phyloP scores from a whole-genome alignment of 2,329 filamentous ascomycete genomes.

The Leptographium galeiforme region DNA sequence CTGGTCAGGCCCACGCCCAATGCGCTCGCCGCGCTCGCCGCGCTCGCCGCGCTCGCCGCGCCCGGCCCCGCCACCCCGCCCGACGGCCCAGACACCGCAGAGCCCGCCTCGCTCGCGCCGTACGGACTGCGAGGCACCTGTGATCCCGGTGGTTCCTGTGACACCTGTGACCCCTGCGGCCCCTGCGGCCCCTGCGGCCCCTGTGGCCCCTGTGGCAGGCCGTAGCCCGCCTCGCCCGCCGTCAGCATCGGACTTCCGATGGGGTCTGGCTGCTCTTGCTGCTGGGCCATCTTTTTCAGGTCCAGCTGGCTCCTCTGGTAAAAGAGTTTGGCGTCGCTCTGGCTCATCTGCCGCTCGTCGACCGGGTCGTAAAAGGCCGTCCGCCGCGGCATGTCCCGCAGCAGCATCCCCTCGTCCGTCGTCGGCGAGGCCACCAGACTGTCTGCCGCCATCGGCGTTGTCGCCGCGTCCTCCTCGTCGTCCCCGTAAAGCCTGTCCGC shows the following conservation, averaged over 20 bases:
- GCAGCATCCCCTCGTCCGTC: constrained; percentile 41
- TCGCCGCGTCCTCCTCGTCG: not conserved
- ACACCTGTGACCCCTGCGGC: not conserved
- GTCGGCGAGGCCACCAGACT: not conserved
- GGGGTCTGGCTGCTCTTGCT: constrained; percentile 26
- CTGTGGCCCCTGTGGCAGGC: not conserved
- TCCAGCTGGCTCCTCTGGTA: constrained; percentile 79
- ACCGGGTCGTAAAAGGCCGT: constrained; percentile 90
- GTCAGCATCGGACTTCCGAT: not conserved
- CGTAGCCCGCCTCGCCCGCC: not conserved
- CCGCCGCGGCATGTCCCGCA: constrained; percentile 48
- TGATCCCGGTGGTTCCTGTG: not conserved
- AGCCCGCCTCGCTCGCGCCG: not conserved
- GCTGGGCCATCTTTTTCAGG: constrained; percentile 21
- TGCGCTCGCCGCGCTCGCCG: constrained; percentile 1
- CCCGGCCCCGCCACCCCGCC: not conserved
- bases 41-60: not conserved
- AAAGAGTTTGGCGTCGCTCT: constrained; percentile 89
- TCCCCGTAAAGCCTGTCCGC: not conserved
- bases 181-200: no score
- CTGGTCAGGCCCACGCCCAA: constrained; percentile 12
- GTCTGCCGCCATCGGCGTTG: not conserved
- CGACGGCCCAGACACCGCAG: not conserved
- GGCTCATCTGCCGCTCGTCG: constrained; percentile 86
- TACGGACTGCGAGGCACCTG: not conserved